phyloP scores from a whole-genome alignment of 169 alveolate genomes.

The Plasmodium gallinaceum region DNA sequence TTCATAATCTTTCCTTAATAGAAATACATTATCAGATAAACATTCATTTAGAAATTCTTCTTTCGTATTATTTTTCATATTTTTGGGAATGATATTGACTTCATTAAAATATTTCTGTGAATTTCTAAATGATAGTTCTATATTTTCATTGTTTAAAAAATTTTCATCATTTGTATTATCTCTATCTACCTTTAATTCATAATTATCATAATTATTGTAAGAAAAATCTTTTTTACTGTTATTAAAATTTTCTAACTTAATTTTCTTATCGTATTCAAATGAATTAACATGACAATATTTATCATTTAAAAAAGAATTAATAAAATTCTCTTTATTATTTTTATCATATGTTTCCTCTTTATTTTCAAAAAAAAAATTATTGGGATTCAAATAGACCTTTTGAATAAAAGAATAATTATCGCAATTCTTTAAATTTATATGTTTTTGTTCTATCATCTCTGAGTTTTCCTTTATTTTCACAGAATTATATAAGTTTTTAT shows the following conservation, averaged over 20 bases:
- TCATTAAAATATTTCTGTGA: too few relatives aligned
- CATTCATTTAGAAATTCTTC: too few relatives aligned
- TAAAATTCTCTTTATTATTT: background rate
- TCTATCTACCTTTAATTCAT: background rate
- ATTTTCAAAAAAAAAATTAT: background rate
- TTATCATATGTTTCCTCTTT: background rate
- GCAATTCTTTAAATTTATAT: too few relatives aligned
- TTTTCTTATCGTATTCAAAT: constrained; percentile 8
- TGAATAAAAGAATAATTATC: too few relatives aligned
- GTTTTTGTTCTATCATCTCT: too few relatives aligned
- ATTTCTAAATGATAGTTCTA: too few relatives aligned
- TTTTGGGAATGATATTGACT: too few relatives aligned
- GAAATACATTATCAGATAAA: too few relatives aligned
- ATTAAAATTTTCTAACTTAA: background rate
- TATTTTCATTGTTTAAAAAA: background rate
- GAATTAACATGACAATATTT: background rate
- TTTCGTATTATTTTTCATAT: too few relatives aligned
- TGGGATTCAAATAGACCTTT: background rate
- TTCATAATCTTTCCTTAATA: too few relatives aligned
- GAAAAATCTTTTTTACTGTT: background rate
- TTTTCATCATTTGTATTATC: background rate
- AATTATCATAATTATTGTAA: constrained; percentile 7
- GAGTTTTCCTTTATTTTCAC: too few relatives aligned
- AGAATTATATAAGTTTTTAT: too few relatives aligned
- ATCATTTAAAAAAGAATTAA: background rate